These are phyloP conservation scores for Diaporthe batatas DNA, from an alignment of 2,329 filamentous ascomycete genomes.

Conservation along the genomic window DNA sequence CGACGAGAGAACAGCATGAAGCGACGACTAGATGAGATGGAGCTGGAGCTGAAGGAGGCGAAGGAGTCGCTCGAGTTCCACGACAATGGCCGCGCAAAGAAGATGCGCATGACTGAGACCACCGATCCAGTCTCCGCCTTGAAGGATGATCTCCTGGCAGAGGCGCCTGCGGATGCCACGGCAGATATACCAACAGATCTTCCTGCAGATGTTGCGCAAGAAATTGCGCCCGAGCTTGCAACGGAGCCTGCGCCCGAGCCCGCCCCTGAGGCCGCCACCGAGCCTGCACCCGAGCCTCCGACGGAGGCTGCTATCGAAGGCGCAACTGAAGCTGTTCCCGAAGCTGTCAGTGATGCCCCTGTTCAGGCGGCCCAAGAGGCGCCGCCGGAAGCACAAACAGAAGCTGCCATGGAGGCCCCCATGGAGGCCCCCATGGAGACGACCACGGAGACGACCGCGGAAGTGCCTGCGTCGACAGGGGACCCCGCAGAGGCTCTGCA, in stretches of 20 bases:
- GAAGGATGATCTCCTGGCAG: constrained; percentile 17
- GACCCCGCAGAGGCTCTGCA: constrained; percentile 21
- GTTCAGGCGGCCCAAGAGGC: constrained; percentile 21
- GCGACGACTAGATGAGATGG: constrained; percentile 83
- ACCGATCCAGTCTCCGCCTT: constrained; percentile 26
- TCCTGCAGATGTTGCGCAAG: constrained; percentile 15
- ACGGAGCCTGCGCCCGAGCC: not conserved
- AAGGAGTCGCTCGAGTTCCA: constrained; percentile 47
- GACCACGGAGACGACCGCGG: constrained; percentile 13
- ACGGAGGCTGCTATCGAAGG: constrained; percentile 1
- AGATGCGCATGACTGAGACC: constrained; percentile 48
- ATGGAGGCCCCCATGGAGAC: constrained; percentile 26
- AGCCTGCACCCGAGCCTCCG: not conserved
- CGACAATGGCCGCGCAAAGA: constrained; percentile 50
- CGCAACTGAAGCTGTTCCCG: not conserved
- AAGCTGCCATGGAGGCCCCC: not conserved
- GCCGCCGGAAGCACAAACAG: not conserved
- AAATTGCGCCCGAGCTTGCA: constrained; percentile 10
- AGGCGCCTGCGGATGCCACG: constrained; percentile 15
- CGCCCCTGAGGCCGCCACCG: not conserved
- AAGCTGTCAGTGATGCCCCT: constrained; percentile 1
- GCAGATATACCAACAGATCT: constrained; percentile 10
- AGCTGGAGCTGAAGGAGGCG: constrained; percentile 66
- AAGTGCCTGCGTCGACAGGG: constrained; percentile 19
- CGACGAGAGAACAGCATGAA: constrained; percentile 86